Base-by-base conservation (phyloP, 768 basidiomycete species). In the Leccinum incarnatum region DNA sequence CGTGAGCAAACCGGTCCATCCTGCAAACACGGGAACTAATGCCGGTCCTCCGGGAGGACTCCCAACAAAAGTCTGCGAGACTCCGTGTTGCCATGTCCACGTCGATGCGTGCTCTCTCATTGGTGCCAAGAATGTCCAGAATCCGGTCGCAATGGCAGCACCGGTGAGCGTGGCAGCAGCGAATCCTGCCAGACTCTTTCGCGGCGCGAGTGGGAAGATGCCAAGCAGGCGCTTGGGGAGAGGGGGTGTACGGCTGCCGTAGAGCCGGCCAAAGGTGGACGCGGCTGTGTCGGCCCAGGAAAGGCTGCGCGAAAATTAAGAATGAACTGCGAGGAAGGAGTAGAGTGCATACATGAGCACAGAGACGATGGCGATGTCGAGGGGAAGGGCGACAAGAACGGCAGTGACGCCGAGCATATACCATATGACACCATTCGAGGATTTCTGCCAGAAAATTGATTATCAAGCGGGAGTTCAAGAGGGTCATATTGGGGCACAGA, bases 211-310 rank as follows among this genome's bases (percentile, higher is more conserved):
- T 0, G 86, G 90, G 45, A 94, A 76, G 36, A 69, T 1, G 2
- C 78, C 75, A 64, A 80, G 71, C 76, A 68, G 57, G 74, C 69
- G 75, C 49, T 76, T 70, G 2, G 88, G 88, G 4, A 89, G 81
- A 5, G 75, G 80, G 0, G 84, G 82, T 0, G 93, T 92, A 49
- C 76, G 74, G n/a, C 77, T 76, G 42, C 93, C 92, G 71, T 83
- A 93, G 34, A 93, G 77, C n/a, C 95, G 85, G 47, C 95, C 95
- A 62, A 96, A 78, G 12, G 92, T 95, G 10, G 95, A 96, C 5
- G 95, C 95, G 17, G 93, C 86, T 1, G 95, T 96, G 72, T 97
- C 95, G 0, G 93, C 94, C 95, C 95, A 97, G 32, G 93, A 94
- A 51, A 97, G 85, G 61, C 94, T 96, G 66, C 37, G 34, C 0